These are phyloP conservation scores for Ormosia emarginata DNA, from an alignment of 306 rosid species.

Conservation along the genomic window DNA sequence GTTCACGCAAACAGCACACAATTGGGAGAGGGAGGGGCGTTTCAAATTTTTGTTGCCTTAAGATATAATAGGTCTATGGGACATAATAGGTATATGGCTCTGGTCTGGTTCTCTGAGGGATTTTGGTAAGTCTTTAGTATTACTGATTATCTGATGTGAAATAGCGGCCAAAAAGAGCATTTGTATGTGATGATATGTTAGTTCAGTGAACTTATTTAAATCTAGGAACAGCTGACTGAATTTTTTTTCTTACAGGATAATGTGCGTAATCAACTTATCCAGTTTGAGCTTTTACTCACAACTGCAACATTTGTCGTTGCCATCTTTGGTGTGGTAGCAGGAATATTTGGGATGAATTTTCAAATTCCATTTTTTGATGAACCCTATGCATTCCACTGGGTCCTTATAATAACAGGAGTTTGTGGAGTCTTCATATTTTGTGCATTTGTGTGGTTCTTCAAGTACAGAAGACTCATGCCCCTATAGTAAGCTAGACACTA, in stretches of 20 bases:
- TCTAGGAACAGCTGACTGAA: neutral
- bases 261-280: constrained; percentile 95
- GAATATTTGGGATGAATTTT: constrained; percentile 96
- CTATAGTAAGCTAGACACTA: constrained; percentile 46
- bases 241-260: constrained; percentile 64
- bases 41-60: neutral
- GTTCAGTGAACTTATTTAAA: neutral
- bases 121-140: neutral
- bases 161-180: neutral
- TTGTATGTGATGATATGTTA: neutral
- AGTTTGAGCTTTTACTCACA: constrained; percentile 91
- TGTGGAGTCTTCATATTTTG: constrained; percentile 67
- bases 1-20: neutral
- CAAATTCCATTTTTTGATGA: constrained; percentile 55
- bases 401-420: constrained; percentile 71
- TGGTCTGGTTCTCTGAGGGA: neutral
- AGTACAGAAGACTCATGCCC: constrained; percentile 93
- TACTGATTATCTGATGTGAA: neutral
- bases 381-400: constrained; percentile 84
- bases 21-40: neutral
- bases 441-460: constrained; percentile 96
- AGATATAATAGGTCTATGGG: neutral
- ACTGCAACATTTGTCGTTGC: constrained; percentile 98
- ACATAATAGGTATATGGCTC: neutral
- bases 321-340: constrained; percentile 95